Evolutionary conservation across 306 rosid genomes (phyloP), one percentile per base, ranked within the genome.

Genomic region (Calophaca sinica): DNA sequence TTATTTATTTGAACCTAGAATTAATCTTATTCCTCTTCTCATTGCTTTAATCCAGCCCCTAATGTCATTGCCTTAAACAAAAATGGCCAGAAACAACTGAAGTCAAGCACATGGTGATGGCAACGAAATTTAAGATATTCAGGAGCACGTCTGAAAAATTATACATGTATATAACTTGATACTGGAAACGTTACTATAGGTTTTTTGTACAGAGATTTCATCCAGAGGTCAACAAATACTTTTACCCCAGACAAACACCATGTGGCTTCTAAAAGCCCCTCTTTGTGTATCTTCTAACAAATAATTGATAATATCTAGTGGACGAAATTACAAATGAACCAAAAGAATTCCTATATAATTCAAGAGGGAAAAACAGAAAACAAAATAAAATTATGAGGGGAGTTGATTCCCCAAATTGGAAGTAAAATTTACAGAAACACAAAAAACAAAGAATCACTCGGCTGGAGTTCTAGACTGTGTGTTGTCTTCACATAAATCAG

Each of bases 401-500:
- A 74, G 46, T 73, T 48, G 59, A 68, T 70, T 53, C 78, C 72
- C 83, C 83, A 79, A 79, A 83, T 69, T 70, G 67, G 60, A 82
- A 74, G 75, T 75, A 50, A 72, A 84, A 80, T 76, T 76, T 76
- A 82, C 83, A 80, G 7, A 71, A 78, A 79, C 60, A 65, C 33
- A 62, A 52, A 76, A 62, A 42, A 66, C 45, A 74, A 85, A 79
- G 79, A 64, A 76, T 91, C 86, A 89, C 77, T 87, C 88, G 57
- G 78, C 87, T 12, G 74, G 62, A 12, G 78, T 75, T 57, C 87
- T 82, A 80, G 83, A 62, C 36, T 86, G 88, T 13, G 85, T 90
- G 70, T 60, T 86, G 35, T 90, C 92, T 66, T 90, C 97, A 58
- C 80, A 72, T 1, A 87, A 66, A 72, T 94, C 99, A 75, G 96